Evolutionary conservation across 805 yeast genomes (phyloP).

Genomic region (Candida berthetii): DNA sequence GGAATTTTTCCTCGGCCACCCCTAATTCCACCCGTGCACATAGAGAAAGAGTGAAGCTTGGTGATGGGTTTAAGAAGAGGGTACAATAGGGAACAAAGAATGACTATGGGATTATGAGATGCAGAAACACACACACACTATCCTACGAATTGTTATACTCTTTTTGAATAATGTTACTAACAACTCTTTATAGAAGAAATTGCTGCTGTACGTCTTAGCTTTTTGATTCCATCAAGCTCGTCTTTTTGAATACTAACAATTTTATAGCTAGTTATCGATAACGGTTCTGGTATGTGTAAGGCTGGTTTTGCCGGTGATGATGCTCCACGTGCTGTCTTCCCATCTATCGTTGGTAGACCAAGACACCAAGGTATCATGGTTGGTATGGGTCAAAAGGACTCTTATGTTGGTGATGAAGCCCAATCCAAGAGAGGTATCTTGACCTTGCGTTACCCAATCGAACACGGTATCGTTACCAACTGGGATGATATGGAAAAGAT

Average conservation of each 20-base stretch:
- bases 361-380: slow-evolving; percentile 99
- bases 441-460: slow-evolving; percentile 97
- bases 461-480: slow-evolving; percentile 99
- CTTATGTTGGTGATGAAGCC: slow-evolving; percentile 99
- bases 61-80: too few relatives aligned
- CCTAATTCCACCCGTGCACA: too few relatives aligned
- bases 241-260: neutral
- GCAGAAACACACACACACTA: too few relatives aligned
- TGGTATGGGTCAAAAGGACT: slow-evolving; percentile 99
- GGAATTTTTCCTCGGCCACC: neutral
- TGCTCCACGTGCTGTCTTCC: slow-evolving; percentile 99
- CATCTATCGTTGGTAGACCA: slow-evolving; percentile 99
- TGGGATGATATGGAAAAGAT: slow-evolving; percentile 99
- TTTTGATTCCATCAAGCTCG: neutral
- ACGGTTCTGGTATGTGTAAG: slow-evolving; percentile 99
- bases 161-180: slow-evolving; percentile 10
- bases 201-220: slow-evolving; percentile 8
- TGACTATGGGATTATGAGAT: too few relatives aligned
- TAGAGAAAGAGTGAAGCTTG: too few relatives aligned
- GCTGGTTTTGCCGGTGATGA: slow-evolving; percentile 99
- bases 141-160: neutral
- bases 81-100: too few relatives aligned
- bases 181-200: slow-evolving; percentile 14
- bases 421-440: slow-evolving; percentile 99
- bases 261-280: slow-evolving; percentile 72